phyloP scores from a whole-genome alignment of 2,329 filamentous ascomycete genomes.

The Ophiostoma novo-ulmi region DNA sequence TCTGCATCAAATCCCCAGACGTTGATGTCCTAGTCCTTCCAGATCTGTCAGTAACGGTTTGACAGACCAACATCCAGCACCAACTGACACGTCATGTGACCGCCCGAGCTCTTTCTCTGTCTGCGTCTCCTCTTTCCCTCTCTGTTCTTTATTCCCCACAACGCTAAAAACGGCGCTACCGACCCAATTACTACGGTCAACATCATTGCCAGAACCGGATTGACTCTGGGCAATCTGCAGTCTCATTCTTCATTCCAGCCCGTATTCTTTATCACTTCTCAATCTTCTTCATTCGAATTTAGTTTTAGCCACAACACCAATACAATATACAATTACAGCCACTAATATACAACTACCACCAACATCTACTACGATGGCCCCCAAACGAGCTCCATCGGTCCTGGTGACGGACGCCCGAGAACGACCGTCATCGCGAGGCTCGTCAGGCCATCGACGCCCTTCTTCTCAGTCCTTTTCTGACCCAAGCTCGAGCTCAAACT shows the following conservation, averaged over 20 bases:
- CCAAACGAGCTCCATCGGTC: conserved; percentile 56
- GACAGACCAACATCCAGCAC: background rate
- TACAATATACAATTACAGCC: background rate
- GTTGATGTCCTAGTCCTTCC: background rate
- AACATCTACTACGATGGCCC: conserved; percentile 29
- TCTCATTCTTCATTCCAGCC: background rate
- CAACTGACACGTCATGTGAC: too few species aligned
- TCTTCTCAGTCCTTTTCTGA: background rate
- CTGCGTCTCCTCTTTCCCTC: background rate
- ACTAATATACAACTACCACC: background rate
- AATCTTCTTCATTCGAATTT: background rate
- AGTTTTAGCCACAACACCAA: background rate
- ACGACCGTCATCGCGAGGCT: conserved; percentile 35
- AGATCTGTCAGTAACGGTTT: background rate
- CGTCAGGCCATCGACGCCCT: conserved; percentile 16
- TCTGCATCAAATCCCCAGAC: background rate
- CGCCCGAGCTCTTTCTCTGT: background rate
- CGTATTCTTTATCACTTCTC: background rate
- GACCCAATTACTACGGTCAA: background rate
- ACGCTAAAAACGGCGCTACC: background rate
- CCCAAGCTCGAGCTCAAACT: background rate
- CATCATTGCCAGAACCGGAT: conserved; percentile 4
- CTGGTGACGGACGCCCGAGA: conserved; percentile 57
- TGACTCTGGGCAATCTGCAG: background rate
- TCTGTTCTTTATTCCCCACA: background rate